Evolutionary conservation across 1,284 basidiomycete species (phyloP).

Genomic region (Puccinia sorghi): DNA sequence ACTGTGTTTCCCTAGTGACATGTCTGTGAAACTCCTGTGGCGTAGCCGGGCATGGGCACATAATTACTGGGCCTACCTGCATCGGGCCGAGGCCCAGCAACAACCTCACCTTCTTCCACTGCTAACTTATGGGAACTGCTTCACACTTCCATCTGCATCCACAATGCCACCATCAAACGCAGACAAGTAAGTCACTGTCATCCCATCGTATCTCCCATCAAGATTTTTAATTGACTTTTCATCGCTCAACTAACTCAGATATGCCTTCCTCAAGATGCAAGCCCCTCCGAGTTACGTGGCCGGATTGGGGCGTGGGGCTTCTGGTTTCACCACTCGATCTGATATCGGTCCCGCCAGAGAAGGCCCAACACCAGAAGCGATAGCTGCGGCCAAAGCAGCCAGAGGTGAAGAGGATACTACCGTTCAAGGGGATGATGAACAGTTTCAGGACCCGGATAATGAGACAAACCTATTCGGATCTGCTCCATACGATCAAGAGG

Average conservation of each 20-base stretch:
- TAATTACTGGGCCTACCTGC: too few relatives aligned
- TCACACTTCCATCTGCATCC: not conserved
- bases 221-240: constrained; percentile 16
- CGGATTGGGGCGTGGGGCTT: constrained; percentile 92
- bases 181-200: constrained; percentile 37
- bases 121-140: too few relatives aligned
- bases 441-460: constrained; percentile 95
- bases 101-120: too few relatives aligned
- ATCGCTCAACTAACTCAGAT: constrained; percentile 19
- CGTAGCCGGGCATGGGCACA: too few relatives aligned
- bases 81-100: too few relatives aligned
- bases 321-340: constrained; percentile 95
- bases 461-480: constrained; percentile 94
- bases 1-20: too few relatives aligned
- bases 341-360: constrained; percentile 98
- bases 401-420: constrained; percentile 75
- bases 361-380: constrained; percentile 70
- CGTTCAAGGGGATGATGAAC: constrained; percentile 72
- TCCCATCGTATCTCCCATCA: too few relatives aligned
- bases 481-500: constrained; percentile 92
- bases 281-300: constrained; percentile 93
- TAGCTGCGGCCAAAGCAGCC: constrained; percentile 62
- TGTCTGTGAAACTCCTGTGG: too few relatives aligned
- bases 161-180: constrained; percentile 43
- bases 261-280: constrained; percentile 52